Evolutionary conservation across 1,284 basidiomycete genomes (phyloP).

Genomic region (Cryptococcus sp.): DNA sequence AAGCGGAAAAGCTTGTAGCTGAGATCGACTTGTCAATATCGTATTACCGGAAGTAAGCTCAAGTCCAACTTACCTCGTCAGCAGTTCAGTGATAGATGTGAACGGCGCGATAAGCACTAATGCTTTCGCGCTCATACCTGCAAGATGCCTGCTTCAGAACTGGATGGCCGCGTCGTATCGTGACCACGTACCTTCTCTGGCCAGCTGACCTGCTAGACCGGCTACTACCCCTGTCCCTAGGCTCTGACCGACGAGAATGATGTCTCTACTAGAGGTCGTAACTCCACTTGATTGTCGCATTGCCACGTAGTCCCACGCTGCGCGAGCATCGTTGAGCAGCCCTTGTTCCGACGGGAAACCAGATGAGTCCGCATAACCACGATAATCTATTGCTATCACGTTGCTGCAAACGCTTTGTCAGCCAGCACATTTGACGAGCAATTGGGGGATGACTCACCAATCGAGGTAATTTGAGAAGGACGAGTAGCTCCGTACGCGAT

Average conservation of each 20-base stretch:
- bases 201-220: constrained; percentile 39
- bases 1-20: constrained; percentile 43
- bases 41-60: background rate
- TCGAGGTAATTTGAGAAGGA: constrained; percentile 36
- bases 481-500: constrained; percentile 34
- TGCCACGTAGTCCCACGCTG: constrained; percentile 65
- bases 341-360: constrained; percentile 76
- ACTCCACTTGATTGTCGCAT: background rate
- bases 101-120: constrained; percentile 48
- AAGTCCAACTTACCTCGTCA: constrained; percentile 31
- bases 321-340: constrained; percentile 70
- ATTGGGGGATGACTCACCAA: constrained; percentile 22
- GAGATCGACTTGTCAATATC: constrained; percentile 2
- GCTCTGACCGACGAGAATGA: constrained; percentile 68
- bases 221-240: constrained; percentile 82
- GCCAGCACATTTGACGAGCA: background rate
- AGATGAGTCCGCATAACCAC: constrained; percentile 87
- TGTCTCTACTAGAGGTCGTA: constrained; percentile 13
- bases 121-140: constrained; percentile 39
- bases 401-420: constrained; percentile 55
- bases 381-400: constrained; percentile 82
- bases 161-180: background rate
- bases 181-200: constrained; percentile 36
- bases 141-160: background rate
- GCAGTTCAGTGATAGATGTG: constrained; percentile 41